Evolutionary conservation across 805 yeast genomes (phyloP).

Genomic region (Kazachstania taianensis): DNA sequence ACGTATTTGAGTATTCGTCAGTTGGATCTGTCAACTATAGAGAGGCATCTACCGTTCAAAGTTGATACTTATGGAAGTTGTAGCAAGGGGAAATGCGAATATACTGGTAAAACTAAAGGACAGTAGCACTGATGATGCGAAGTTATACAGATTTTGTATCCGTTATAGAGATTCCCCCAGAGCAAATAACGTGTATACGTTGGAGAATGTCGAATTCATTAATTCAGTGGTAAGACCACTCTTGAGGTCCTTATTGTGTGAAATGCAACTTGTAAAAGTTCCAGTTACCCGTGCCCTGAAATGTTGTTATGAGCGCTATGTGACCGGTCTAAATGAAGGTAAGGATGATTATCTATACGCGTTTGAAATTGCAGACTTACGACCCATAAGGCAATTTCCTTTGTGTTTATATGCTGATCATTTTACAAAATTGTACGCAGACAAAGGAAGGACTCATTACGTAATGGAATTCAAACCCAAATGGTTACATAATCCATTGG

Average conservation of each 20-base stretch:
- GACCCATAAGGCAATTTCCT: neutral
- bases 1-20: constrained; percentile 4
- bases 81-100: constrained; percentile 24
- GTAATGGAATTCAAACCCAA: constrained; percentile 28
- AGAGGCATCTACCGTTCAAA: too few species aligned
- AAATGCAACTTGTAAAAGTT: constrained; percentile 9
- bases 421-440: constrained; percentile 15
- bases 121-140: neutral
- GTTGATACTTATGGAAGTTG: constrained; percentile 16
- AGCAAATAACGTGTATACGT: constrained; percentile 18
- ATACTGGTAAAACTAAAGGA: constrained; percentile 11
- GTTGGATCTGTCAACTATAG: too few species aligned
- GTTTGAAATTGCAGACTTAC: constrained; percentile 16
- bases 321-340: neutral
- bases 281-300: neutral
- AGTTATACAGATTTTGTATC: constrained; percentile 20
- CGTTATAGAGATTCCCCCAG: constrained; percentile 10
- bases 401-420: constrained; percentile 14
- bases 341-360: constrained; percentile 6
- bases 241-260: constrained; percentile 6
- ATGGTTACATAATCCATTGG: constrained; percentile 18
- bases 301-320: constrained; percentile 1
- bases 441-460: neutral
- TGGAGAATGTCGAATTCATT: constrained; percentile 14
- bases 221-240: constrained; percentile 6